These are phyloP conservation scores for Colletotrichum brevisporum DNA, from an alignment of 2,329 filamentous ascomycete species.

Conservation along the genomic window DNA sequence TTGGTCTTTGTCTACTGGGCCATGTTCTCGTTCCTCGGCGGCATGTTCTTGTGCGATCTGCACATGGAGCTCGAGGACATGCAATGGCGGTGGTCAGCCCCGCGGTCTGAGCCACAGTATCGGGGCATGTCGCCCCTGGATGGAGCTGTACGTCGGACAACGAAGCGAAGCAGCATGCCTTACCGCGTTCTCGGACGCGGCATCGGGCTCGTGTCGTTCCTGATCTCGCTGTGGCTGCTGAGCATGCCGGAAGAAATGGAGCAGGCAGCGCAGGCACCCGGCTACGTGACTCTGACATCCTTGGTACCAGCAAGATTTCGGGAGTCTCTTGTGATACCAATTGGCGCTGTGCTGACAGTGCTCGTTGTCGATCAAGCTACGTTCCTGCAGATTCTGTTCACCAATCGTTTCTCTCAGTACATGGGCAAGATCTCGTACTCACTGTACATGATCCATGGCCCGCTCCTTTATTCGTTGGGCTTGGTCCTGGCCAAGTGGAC, in stretches of 20 bases:
- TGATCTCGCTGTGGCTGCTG: constrained; percentile 23
- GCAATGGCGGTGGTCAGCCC: constrained; percentile 1
- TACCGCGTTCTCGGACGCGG: background rate
- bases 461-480: constrained; percentile 20
- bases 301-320: constrained; percentile 9
- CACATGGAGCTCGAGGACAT: constrained; percentile 11
- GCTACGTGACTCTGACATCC: constrained; percentile 9
- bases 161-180: background rate
- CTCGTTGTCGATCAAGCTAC: background rate
- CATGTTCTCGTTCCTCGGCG: constrained; percentile 20
- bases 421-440: constrained; percentile 57
- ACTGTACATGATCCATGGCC: constrained; percentile 54
- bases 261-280: constrained; percentile 19
- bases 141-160: background rate
- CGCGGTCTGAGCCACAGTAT: background rate
- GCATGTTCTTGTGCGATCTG: constrained; percentile 29
- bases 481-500: background rate
- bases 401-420: constrained; percentile 51
- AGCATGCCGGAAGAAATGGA: constrained; percentile 25
- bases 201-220: constrained; percentile 6
- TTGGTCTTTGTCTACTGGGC: constrained; percentile 5
- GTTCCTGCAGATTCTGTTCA: constrained; percentile 44
- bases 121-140: background rate
- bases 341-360: constrained; percentile 1
- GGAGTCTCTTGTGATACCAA: constrained; percentile 2